Evolutionary conservation across 2,329 filamentous ascomycete genomes (phyloP).

Genomic region (Cladophialophora immunda): DNA sequence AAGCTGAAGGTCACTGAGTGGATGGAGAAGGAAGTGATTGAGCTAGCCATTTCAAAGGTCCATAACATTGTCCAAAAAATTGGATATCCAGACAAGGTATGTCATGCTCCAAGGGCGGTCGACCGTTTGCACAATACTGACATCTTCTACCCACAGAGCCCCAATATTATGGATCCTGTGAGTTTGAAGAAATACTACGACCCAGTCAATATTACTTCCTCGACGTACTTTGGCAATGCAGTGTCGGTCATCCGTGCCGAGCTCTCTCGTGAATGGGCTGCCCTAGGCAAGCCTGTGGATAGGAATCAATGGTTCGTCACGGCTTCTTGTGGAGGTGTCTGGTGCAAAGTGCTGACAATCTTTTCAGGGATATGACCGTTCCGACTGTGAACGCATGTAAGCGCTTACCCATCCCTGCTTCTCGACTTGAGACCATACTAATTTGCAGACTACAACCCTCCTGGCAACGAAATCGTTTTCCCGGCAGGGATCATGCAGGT

Average conservation of each 20-base stretch:
- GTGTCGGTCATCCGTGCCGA: conserved; percentile 61
- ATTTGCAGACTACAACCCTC: conserved; percentile 60
- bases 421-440: neutral
- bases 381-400: conserved; percentile 68
- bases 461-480: conserved; percentile 74
- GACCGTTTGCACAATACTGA: neutral
- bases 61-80: conserved; percentile 74
- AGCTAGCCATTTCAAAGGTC: conserved; percentile 70
- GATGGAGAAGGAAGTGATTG: conserved; percentile 70
- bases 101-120: neutral
- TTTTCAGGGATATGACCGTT: conserved; percentile 59
- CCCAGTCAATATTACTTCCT: conserved; percentile 59
- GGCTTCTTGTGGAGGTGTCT: neutral
- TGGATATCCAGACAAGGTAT: conserved; percentile 66
- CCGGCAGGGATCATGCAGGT: conserved; percentile 75
- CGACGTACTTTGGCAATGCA: conserved; percentile 67
- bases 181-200: conserved; percentile 67
- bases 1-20: conserved; percentile 68
- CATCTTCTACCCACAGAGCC: conserved; percentile 51
- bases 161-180: conserved; percentile 67
- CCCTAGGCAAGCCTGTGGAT: conserved; percentile 68
- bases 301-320: conserved; percentile 61
- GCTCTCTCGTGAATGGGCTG: conserved; percentile 62
- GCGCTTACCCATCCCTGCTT: conserved; percentile 14
- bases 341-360: conserved; percentile 9